Evolutionary conservation across 208 protist species (phyloP).

Genomic region (Entamoeba dispar): DNA sequence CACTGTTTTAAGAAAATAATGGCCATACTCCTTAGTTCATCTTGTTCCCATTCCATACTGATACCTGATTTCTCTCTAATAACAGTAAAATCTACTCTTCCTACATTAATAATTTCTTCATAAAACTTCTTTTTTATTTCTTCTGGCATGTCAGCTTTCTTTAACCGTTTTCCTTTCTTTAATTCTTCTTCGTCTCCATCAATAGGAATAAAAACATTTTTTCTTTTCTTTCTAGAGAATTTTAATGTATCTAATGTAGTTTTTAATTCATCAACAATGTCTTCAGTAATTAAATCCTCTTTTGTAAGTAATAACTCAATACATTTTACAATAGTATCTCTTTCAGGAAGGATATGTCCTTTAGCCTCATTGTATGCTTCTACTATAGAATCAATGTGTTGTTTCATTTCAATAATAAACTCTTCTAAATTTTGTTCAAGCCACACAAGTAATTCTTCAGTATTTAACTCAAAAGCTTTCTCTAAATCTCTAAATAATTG

Average conservation of each 20-base stretch:
- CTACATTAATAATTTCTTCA: not conserved
- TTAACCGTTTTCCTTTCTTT: not conserved
- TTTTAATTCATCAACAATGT: not conserved
- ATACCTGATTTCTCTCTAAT: not conserved
- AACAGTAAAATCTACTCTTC: not conserved
- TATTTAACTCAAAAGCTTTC: not conserved
- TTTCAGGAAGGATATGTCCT: not conserved
- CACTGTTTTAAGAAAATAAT: not conserved
- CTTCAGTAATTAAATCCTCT: not conserved
- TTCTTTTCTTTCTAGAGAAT: not conserved
- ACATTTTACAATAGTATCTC: not conserved
- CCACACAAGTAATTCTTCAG: not conserved
- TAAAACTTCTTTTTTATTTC: not conserved
- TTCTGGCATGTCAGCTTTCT: not conserved
- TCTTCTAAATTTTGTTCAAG: not conserved
- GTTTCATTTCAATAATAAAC: not conserved
- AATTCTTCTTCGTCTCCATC: not conserved
- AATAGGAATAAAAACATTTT: not conserved
- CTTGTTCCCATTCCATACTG: not conserved
- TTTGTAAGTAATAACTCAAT: not conserved
- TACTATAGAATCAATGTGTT: not conserved
- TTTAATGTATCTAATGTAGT: not conserved
- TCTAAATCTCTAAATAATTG: not conserved
- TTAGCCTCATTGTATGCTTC: not conserved
- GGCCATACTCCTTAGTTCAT: not conserved